A percentile compares a stretch with the other conserved stretches of the same genome.
Conservation (phyloP, 164 flowering plant genomes). For the Liquidambar formosana region DNA sequence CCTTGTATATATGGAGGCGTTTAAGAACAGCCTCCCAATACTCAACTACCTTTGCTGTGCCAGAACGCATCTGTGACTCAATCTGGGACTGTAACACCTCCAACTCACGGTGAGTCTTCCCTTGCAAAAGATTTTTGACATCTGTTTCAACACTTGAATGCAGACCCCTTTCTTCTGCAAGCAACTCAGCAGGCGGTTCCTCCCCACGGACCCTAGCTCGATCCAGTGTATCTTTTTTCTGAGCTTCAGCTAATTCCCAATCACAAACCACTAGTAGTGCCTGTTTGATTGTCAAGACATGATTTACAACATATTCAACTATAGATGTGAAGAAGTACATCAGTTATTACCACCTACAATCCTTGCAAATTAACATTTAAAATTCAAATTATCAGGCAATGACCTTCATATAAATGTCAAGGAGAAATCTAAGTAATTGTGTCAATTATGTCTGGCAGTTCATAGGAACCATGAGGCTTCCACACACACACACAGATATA, state of each 20-base stretch:
- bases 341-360: no score
- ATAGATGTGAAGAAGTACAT: no score
- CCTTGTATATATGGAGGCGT: slow-evolving; percentile 89
- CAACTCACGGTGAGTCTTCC: slow-evolving; percentile 64
- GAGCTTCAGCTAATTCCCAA: slow-evolving; percentile 95
- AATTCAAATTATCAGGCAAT: no score
- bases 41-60: slow-evolving; percentile 93
- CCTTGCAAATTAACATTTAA: no score
- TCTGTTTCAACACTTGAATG: slow-evolving; percentile 90
- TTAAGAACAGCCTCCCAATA: slow-evolving; percentile 96
- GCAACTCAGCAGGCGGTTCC: slow-evolving; percentile 88
- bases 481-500: no score
- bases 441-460: no score
- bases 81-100: slow-evolving; percentile 63
- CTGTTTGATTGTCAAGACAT: slow-evolving; percentile 36
- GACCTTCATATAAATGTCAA: no score
- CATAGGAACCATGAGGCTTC: no score
- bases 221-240: slow-evolving; percentile 85
- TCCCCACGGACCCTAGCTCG: slow-evolving; percentile 98
- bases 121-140: slow-evolving; percentile 68
- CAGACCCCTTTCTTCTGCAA: slow-evolving; percentile 93
- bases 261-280: slow-evolving; percentile 92
- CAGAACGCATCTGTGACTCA: slow-evolving; percentile 82
- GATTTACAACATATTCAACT: background rate
- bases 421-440: no score